Base-by-base conservation (phyloP, 2,329 filamentous ascomycete species). In the Penicillium sp. region DNA sequence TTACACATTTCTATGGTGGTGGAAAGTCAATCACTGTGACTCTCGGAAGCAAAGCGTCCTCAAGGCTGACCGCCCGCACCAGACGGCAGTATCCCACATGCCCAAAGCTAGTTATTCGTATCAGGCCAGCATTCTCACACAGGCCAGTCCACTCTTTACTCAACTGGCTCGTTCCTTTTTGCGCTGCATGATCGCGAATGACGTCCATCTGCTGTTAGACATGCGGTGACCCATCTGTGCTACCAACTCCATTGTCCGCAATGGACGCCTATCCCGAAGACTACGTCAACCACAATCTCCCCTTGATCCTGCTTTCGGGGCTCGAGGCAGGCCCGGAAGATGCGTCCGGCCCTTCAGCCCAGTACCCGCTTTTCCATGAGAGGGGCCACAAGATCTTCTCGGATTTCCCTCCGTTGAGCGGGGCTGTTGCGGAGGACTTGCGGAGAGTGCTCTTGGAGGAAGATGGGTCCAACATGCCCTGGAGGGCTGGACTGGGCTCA, bases 271-370 rank as follows among this genome's bases (percentile, higher is more conserved):
- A 74, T 56, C 73, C 74, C 23, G 61, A 69, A 56, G 86, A 86
- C 70, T 95, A 91, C 75, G 78, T 95, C 69, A 82, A 85, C 67
- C 90, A 93, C 72, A 95, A 93, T 72, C 79, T 95, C 62, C 92
- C 92, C 31, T 79, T 95, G 49, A 74, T 97, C 53, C 76, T 95
- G 41, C 80, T 95, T 29, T 89, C 89, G 32, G 93, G 92, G 10
- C 79, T 96, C 29, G 78, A 72, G 65, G 66, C 66, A 58, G 61
- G 55, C 7, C 61, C 51, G 39, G 72, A 70, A 61, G 66, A 62
- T 44, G 63, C 65, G 4, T 31, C 54, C n/a, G 57, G 62, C 24
- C 58, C 41, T 29, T 46, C 46, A 12, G 42, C 75, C 57, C 68
- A 75, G 41, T 76, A 78, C 57, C 73, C 73, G 41, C 76, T 77